phyloP scores from a whole-genome alignment of 768 basidiomycete species.

The Sarcomyxa edulis region DNA sequence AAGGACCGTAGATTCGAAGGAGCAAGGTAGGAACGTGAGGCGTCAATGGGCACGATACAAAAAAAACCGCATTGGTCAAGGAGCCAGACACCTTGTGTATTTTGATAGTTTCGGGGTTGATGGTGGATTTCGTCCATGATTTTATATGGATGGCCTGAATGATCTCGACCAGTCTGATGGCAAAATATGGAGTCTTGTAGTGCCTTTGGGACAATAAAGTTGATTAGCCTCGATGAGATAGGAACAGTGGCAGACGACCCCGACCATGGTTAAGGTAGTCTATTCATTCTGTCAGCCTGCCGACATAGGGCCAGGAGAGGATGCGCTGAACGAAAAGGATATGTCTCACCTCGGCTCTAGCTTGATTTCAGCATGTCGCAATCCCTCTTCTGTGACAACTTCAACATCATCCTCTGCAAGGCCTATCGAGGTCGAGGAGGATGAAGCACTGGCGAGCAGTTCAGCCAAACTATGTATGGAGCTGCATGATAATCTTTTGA shows the following conservation, averaged over 20 bases:
- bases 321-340: conserved; percentile 18
- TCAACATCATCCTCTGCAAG: conserved; percentile 31
- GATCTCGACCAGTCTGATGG: conserved; percentile 48
- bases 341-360: conserved; percentile 68
- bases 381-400: conserved; percentile 49
- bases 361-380: conserved; percentile 49
- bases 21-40: conserved; percentile 61
- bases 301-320: conserved; percentile 20
- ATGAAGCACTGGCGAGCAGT: conserved; percentile 22
- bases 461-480: conserved; percentile 28
- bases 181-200: conserved; percentile 57
- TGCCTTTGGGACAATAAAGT: conserved; percentile 37
- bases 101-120: conserved; percentile 44
- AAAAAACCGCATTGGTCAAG: conserved; percentile 95
- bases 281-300: conserved; percentile 28
- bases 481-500: conserved; percentile 23
- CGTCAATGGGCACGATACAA: conserved; percentile 69
- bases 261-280: conserved; percentile 31
- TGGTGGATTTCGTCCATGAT: conserved; percentile 46
- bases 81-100: conserved; percentile 86
- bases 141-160: conserved; percentile 50
- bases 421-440: conserved; percentile 27
- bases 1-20: conserved; percentile 88
- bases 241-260: conserved; percentile 19
- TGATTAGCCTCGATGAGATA: conserved; percentile 13